phyloP scores from a whole-genome alignment of 2,329 filamentous ascomycete species.

The Nakataea oryzae region DNA sequence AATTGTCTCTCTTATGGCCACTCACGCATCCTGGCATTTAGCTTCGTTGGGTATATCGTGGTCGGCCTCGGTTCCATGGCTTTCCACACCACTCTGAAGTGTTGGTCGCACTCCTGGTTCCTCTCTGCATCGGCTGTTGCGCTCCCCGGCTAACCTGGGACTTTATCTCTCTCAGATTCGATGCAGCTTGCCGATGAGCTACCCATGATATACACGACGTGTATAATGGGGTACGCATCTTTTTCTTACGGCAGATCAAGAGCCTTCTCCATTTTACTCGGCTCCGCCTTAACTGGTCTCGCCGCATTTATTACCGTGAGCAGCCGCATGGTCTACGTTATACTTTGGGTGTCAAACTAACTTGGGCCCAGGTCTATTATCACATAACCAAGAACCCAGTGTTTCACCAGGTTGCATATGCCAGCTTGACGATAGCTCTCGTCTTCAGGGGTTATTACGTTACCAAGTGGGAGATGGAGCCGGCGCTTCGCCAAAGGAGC shows the following conservation, averaged over 20 bases:
- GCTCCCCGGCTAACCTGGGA: not conserved
- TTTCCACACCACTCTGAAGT: slow-evolving; percentile 48
- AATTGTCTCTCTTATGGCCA: slow-evolving; percentile 66
- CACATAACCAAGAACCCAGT: slow-evolving; percentile 71
- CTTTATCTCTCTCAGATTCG: slow-evolving; percentile 27
- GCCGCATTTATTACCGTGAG: slow-evolving; percentile 65
- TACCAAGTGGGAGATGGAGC: slow-evolving; percentile 47
- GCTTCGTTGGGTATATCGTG: slow-evolving; percentile 40
- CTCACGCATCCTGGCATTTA: slow-evolving; percentile 63
- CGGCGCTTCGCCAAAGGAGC: slow-evolving; percentile 31
- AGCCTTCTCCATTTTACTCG: slow-evolving; percentile 35
- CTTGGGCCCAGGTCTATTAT: slow-evolving; percentile 36
- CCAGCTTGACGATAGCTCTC: slow-evolving; percentile 58
- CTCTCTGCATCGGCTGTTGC: not conserved
- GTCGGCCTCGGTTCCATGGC: slow-evolving; percentile 44
- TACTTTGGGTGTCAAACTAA: not conserved
- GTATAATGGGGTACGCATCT: slow-evolving; percentile 51
- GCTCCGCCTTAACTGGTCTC: slow-evolving; percentile 40
- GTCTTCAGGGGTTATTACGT: slow-evolving; percentile 66
- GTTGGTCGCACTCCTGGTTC: slow-evolving; percentile 20
- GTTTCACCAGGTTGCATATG: slow-evolving; percentile 77
- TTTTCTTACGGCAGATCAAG: slow-evolving; percentile 58
- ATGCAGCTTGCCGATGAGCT: slow-evolving; percentile 52
- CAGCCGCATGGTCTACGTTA: not conserved
- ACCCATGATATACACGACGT: slow-evolving; percentile 50